Conservation (phyloP, 176 grass and related monocot species). For the Musa acuminata region DNA sequence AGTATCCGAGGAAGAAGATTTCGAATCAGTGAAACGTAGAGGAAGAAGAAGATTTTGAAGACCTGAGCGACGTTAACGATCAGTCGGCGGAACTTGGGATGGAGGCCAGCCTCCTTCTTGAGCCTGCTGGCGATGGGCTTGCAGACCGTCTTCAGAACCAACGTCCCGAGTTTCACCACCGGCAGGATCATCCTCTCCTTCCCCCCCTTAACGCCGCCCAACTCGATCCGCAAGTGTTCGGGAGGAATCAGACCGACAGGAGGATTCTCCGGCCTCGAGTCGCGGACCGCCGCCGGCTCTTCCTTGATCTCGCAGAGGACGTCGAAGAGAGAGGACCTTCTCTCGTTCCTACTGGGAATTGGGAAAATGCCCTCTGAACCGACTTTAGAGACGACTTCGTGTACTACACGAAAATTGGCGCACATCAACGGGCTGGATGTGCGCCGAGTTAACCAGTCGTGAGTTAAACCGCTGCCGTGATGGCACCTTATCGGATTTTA, state of each 20-base stretch:
- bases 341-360: too few relatives aligned
- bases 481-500: too few relatives aligned
- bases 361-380: too few relatives aligned
- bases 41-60: neutral
- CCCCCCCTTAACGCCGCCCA: neutral
- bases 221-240: neutral
- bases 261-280: neutral
- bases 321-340: too few relatives aligned
- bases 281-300: neutral
- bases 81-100: slow-evolving; percentile 75
- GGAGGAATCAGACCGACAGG: neutral
- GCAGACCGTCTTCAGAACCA: slow-evolving; percentile 65
- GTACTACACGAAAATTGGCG: too few relatives aligned
- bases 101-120: slow-evolving; percentile 81
- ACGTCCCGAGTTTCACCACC: slow-evolving; percentile 75
- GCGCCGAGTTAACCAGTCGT: too few relatives aligned
- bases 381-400: too few relatives aligned
- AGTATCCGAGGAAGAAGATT: neutral
- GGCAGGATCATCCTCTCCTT: slow-evolving; percentile 56
- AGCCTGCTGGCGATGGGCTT: slow-evolving; percentile 89
- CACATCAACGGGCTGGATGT: too few relatives aligned
- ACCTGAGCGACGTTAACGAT: slow-evolving; percentile 89
- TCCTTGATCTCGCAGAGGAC: neutral
- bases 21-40: neutral
- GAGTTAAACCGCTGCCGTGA: too few relatives aligned